Percentiles rank a stretch among this genome's conserved stretches.
Evolutionary conservation across 1,284 basidiomycete species (phyloP).

Genomic region (Pisolithus thermaeus): DNA sequence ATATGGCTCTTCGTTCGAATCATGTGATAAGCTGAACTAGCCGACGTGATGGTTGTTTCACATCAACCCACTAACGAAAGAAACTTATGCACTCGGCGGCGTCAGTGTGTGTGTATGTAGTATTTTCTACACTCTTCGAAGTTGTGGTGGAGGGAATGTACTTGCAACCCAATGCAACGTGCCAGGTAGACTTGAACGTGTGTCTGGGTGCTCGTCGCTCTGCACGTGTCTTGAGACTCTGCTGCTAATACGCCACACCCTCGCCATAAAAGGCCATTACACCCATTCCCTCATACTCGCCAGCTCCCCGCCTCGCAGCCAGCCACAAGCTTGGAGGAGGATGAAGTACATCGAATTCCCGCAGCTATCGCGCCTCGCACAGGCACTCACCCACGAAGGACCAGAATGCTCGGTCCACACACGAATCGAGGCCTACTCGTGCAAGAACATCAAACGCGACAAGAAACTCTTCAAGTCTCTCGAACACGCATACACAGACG

Average conservation of each 20-base stretch:
- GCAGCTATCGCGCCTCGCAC: constrained; percentile 72
- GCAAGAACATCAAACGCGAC: constrained; percentile 96
- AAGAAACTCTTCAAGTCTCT: constrained; percentile 93
- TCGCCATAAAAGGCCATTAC: neutral
- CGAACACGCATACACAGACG: constrained; percentile 81
- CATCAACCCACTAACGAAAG: too few relatives aligned
- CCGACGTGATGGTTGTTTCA: too few relatives aligned
- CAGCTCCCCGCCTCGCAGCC: neutral
- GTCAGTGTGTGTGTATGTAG: too few relatives aligned
- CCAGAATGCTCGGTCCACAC: constrained; percentile 90
- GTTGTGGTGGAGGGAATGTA: too few relatives aligned
- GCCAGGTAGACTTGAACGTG: too few relatives aligned
- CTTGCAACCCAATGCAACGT: too few relatives aligned
- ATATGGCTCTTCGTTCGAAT: too few relatives aligned
- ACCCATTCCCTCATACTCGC: neutral
- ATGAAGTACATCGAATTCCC: constrained; percentile 95
- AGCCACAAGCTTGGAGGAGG: constrained; percentile 2
- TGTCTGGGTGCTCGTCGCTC: too few relatives aligned
- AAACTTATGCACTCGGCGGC: too few relatives aligned
- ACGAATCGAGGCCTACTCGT: constrained; percentile 94
- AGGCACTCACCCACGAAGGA: constrained; percentile 79
- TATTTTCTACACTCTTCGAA: too few relatives aligned
- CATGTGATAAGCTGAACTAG: too few relatives aligned
- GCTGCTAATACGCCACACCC: neutral
- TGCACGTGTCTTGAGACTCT: too few relatives aligned